phyloP scores from a whole-genome alignment of 176 grass and related monocot genomes.

The Puccinellia tenuiflora region DNA sequence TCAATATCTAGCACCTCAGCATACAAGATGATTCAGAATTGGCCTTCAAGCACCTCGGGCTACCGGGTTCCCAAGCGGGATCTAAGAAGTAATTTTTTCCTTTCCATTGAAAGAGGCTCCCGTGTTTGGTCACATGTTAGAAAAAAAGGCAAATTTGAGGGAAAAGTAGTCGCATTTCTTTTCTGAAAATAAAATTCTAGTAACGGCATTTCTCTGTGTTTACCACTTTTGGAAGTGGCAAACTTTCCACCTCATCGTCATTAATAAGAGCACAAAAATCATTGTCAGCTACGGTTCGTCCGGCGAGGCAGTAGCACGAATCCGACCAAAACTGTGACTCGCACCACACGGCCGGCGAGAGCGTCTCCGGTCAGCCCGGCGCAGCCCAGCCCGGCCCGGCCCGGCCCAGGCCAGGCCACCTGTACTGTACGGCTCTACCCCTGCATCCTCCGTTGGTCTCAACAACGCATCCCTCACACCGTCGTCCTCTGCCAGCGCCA shows the following conservation, averaged over 20 bases:
- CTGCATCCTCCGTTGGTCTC: conserved; percentile 11
- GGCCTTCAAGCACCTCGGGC: too few species aligned
- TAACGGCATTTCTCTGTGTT: neutral
- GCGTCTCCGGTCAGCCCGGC: neutral
- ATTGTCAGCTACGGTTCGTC: neutral
- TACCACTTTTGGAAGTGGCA: neutral
- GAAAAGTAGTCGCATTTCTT: neutral
- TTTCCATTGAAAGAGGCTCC: too few species aligned
- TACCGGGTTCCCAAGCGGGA: too few species aligned
- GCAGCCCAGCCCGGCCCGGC: neutral
- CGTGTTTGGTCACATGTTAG: neutral
- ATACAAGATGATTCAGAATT: too few species aligned
- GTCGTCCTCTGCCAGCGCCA: conserved; percentile 13
- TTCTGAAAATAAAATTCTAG: neutral
- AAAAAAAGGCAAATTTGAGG: neutral
- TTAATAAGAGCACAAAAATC: neutral
- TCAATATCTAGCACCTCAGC: too few species aligned
- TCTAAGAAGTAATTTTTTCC: too few species aligned
- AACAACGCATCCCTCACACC: conserved; percentile 8
- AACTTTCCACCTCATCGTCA: neutral
- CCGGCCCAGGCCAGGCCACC: neutral
- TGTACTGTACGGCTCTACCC: conserved; percentile 16
- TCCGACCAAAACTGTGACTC: neutral
- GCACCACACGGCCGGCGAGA: neutral
- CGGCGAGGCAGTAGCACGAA: neutral